Conservation (phyloP, 495 filamentous ascomycete genomes). For the Aspergillus leporis region DNA sequence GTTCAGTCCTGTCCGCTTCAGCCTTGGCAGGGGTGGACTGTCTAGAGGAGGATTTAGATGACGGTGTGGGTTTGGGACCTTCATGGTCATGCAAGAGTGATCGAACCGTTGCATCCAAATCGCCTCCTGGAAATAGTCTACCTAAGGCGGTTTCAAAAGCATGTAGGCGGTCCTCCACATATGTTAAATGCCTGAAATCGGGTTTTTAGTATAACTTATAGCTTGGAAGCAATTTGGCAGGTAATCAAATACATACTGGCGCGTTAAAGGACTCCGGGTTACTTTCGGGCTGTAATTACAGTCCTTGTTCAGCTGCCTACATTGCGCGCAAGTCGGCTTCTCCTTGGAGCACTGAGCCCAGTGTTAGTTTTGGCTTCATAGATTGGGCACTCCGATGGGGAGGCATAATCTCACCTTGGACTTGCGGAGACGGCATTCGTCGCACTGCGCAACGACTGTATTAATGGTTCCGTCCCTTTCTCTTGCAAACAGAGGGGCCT, state of each 20-base stretch:
- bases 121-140: conserved; percentile 46
- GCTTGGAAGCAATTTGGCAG: background rate
- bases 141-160: conserved; percentile 47
- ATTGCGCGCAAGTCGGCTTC: conserved; percentile 45
- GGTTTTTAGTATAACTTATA: background rate
- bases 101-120: conserved; percentile 47
- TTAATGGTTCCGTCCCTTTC: conserved; percentile 2
- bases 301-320: conserved; percentile 44
- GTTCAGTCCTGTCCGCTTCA: conserved; percentile 39
- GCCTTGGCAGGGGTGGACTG: conserved; percentile 41
- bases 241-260: conserved; percentile 37
- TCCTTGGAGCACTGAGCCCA: conserved; percentile 48
- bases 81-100: conserved; percentile 46
- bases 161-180: conserved; percentile 50
- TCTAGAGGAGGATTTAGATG: conserved; percentile 42
- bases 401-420: conserved; percentile 39
- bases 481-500: background rate
- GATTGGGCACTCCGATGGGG: background rate
- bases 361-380: conserved; percentile 9
- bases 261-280: conserved; percentile 47
- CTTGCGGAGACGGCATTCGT: conserved; percentile 52
- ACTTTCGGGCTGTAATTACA: conserved; percentile 53
- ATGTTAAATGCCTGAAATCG: conserved; percentile 44
- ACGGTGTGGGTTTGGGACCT: conserved; percentile 28
- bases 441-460: conserved; percentile 34